Conservation (phyloP, 75 land plant species). For the Pseudotsuga menziesii region DNA sequence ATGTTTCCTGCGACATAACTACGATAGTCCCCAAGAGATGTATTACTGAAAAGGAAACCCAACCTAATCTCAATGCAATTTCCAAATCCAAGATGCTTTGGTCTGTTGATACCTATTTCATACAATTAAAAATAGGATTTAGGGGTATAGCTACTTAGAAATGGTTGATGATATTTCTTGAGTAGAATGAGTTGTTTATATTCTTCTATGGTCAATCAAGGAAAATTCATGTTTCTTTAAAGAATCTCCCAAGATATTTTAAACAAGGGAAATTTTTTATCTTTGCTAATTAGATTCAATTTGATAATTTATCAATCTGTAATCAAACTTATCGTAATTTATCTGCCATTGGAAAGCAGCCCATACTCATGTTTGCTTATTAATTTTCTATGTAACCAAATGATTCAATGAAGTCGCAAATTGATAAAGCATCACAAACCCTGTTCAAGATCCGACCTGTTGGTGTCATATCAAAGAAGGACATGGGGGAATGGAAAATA, state of each 20-base stretch:
- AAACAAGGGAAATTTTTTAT: too few species aligned
- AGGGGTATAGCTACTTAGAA: background rate
- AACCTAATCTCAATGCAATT: slow-evolving; percentile 44
- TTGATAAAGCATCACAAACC: slow-evolving; percentile 34
- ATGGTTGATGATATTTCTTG: background rate
- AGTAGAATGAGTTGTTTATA: background rate
- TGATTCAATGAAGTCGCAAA: background rate
- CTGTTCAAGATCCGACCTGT: slow-evolving; percentile 87
- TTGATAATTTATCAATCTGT: background rate
- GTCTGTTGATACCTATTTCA: slow-evolving; percentile 75
- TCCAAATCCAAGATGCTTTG: slow-evolving; percentile 78
- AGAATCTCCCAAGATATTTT: background rate
- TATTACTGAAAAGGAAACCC: slow-evolving; percentile 65
- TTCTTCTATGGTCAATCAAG: background rate
- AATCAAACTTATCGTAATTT: background rate
- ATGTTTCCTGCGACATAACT: slow-evolving; percentile 87
- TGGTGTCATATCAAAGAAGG: slow-evolving; percentile 94
- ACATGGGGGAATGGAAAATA: slow-evolving; percentile 80
- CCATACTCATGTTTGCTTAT: background rate
- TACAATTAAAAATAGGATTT: background rate
- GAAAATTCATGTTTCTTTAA: background rate
- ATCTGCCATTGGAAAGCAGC: slow-evolving; percentile 3
- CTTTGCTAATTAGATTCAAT: background rate
- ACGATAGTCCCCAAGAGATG: slow-evolving; percentile 66
- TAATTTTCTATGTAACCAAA: background rate